Evolutionary conservation across 768 basidiomycete genomes (phyloP), one percentile per base, ranked within the genome.

Genomic region (Trametes cubensis): DNA sequence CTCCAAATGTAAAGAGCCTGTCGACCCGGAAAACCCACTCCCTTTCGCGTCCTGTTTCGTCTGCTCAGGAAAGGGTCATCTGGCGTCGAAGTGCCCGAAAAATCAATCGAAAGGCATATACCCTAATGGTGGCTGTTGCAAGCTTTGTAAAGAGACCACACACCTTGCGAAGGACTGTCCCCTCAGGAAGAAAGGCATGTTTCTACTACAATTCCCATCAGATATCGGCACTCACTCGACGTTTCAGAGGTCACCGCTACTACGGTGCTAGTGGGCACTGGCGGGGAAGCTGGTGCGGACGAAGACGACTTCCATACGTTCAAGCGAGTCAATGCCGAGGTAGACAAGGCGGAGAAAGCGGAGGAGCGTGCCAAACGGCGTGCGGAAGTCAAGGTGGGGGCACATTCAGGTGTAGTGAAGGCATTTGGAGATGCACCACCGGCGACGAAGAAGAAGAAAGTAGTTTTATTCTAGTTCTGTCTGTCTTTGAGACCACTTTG

Each of bases 1-100:
- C 2, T 85, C 91, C n/a, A 80, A 78, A 38, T 98, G 95, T 74
- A 87, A 80, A 62, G 86, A 86, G 67, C 80, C 84, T 5, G 76
- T 76, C 20, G 82, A 93, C 71, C 79, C 83, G 13, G 72, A 70
- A 18, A 80, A 92, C 60, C 89, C 90, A 0, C 79, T 94, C 3
- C 95, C 95, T 1, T 94, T 86, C 67, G 95, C 95, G 0, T 90
- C 88, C 4, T 98, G 95, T 75, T 98, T 94, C 71, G 89, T 98
- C 20, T 98, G 95, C 71, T 85, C 84, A 4, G 81, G 79, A 4
- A 87, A 83, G 67, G 95, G 95, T 1, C 95, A 98, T 70, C 82
- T 98, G 1, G 91, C 92, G 2, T 88, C 90, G 1, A 75, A 83
- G 15, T 98, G 95, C 74, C 89, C 92, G 0, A 75, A 88, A 67